Evolutionary conservation across 345 rosid species (phyloP), one percentile per base, ranked within the genome.

Genomic region (Physaria fendleri): DNA sequence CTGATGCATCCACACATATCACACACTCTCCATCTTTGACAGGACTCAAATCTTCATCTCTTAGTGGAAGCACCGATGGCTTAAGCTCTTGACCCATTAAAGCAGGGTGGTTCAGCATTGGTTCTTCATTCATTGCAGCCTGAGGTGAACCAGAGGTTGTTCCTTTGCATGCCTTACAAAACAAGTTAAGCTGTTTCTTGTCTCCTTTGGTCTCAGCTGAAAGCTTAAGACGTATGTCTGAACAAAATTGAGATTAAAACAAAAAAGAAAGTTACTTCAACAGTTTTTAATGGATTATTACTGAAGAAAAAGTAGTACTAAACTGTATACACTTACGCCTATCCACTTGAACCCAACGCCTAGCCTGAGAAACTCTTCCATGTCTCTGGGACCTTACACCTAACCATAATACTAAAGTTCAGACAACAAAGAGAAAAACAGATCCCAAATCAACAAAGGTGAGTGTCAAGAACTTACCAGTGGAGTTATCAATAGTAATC

Each of bases 111-210:
- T n/a, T n/a, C n/a, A n/a, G n/a, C n/a, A n/a, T n/a, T n/a, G n/a
- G n/a, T n/a, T n/a, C n/a, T n/a, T n/a, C n/a, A n/a, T n/a, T n/a
- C n/a, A n/a, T n/a, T n/a, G n/a, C n/a, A n/a, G n/a, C n/a, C n/a
- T n/a, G n/a, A n/a, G n/a, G n/a, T n/a, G n/a, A n/a, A n/a, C n/a
- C n/a, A n/a, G n/a, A n/a, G n/a, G n/a, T n/a, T n/a, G 80, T 77
- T 77, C 97, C 97, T 75, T 81, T 87, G 80, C 97, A 90, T 38
- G 95, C 90, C 69, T 87, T 75, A 59, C 87, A 85, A 74, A 90
- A 90, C 81, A 74, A 69, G 63, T 77, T 77, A 59, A 90, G 74
- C 57, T 87, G 93, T 67, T 79, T 78, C 44, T 60, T 78, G 71
- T 87, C 90, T 44, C 80, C 71, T 67, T 78, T 88, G 40, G 47